Percentiles rank a stretch among this genome's conserved stretches.
These are phyloP conservation scores for Cystofilobasidium bisporidii DNA, from an alignment of 768 basidiomycete species.

Conservation along the genomic window DNA sequence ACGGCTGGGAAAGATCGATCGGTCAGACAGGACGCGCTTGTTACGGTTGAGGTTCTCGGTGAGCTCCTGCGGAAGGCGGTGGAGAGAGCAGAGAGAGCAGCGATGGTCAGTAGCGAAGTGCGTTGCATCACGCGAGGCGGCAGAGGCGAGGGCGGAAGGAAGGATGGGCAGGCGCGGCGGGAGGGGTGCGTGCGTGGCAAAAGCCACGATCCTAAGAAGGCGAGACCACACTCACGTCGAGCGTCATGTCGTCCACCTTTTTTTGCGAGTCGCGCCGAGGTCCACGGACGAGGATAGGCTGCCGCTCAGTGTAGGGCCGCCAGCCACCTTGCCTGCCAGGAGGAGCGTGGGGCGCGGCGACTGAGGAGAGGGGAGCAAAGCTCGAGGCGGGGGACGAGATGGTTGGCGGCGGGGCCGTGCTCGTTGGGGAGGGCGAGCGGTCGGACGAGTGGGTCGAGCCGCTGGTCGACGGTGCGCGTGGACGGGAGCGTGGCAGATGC, in stretches of 20 bases:
- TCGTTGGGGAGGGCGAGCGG: not conserved
- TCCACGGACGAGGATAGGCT: not conserved
- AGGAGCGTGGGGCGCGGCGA: not conserved
- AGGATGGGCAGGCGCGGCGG: not conserved
- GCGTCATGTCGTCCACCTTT: not conserved
- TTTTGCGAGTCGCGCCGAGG: not conserved
- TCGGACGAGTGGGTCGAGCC: not conserved
- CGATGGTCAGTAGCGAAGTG: not conserved
- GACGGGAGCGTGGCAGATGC: not conserved
- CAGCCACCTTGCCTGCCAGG: too few relatives aligned
- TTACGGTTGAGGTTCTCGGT: not conserved
- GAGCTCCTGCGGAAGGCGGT: not conserved
- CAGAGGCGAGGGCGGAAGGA: too few relatives aligned
- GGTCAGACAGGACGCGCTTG: not conserved
- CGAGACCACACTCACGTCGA: slow-evolving; percentile 4
- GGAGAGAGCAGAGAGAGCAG: not conserved
- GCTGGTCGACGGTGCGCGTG: not conserved
- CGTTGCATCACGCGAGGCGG: too few relatives aligned
- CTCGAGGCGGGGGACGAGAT: not conserved
- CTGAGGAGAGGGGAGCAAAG: not conserved
- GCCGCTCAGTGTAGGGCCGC: not conserved
- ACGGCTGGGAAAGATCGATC: not conserved
- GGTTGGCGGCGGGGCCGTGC: not conserved
- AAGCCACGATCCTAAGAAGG: too few relatives aligned
- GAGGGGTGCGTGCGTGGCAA: not conserved